phyloP scores from a whole-genome alignment of 2,329 filamentous ascomycete species.

The Monosporascus sp. region DNA sequence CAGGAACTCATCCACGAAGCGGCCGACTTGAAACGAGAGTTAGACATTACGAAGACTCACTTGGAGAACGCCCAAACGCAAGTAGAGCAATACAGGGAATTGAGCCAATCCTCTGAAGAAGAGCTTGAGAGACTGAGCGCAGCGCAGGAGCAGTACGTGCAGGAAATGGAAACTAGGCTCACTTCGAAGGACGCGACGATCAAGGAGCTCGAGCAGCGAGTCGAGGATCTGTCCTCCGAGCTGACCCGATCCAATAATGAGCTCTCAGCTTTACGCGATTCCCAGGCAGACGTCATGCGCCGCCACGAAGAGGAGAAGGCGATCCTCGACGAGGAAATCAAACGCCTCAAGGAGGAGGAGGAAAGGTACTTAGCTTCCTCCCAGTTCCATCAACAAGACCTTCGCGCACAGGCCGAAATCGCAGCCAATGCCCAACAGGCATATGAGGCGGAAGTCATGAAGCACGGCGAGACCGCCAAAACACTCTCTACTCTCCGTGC shows the following conservation, averaged over 20 bases:
- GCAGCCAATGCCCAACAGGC: slow-evolving; percentile 89
- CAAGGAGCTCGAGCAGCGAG: slow-evolving; percentile 72
- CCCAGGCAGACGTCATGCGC: slow-evolving; percentile 68
- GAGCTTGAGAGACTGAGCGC: slow-evolving; percentile 73
- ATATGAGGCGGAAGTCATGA: slow-evolving; percentile 90
- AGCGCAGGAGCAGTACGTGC: slow-evolving; percentile 79
- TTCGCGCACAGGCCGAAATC: slow-evolving; percentile 90
- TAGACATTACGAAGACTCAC: slow-evolving; percentile 75
- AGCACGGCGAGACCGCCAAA: slow-evolving; percentile 93
- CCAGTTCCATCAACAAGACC: slow-evolving; percentile 82
- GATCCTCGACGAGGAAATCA: slow-evolving; percentile 71
- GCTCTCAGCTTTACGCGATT: slow-evolving; percentile 71
- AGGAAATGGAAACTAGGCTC: slow-evolving; percentile 73
- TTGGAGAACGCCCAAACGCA: slow-evolving; percentile 76
- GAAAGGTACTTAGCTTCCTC: slow-evolving; percentile 74
- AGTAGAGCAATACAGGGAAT: slow-evolving; percentile 80
- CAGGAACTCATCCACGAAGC: slow-evolving; percentile 82
- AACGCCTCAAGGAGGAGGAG: slow-evolving; percentile 76
- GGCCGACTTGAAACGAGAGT: slow-evolving; percentile 78
- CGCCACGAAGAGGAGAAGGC: slow-evolving; percentile 78
- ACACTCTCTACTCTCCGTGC: slow-evolving; percentile 70
- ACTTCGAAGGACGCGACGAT: slow-evolving; percentile 75
- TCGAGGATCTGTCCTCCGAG: slow-evolving; percentile 79
- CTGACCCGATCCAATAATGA: slow-evolving; percentile 77
- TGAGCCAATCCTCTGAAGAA: slow-evolving; percentile 84